Base-by-base conservation (phyloP, 1,284 basidiomycete species). In the Ustilago bromivora region DNA sequence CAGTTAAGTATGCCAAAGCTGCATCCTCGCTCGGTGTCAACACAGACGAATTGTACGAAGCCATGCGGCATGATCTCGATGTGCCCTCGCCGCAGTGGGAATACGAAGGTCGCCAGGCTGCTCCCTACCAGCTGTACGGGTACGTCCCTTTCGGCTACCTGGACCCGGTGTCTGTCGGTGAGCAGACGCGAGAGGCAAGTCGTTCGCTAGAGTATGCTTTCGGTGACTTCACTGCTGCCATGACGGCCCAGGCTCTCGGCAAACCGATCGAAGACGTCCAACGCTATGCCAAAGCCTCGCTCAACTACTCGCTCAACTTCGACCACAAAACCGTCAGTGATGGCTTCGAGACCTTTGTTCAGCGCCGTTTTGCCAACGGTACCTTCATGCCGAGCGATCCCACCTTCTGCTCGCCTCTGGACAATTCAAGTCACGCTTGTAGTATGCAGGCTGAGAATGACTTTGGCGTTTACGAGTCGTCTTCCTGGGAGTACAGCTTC, bases 151-250 rank as follows among this genome's bases (percentile, higher is more conserved):
- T 81, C 49, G 80, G 41, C 23, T 75, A 80, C 52, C 68, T 81
- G 12, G 81, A 82, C 54, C 57, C 71, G 0, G 65, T 52, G 13
- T 78, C 76, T 13, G 79, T 79, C 7, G 81, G 81, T n/a, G 67
- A 77, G 40, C 75, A 78, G 66, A 82, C 79, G 31, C 64, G 81
- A n/a, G 79, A 81, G 57, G 70, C 69, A 8, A 79, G 76, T 34
- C 66, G 84, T 7, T 80, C 78, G 36, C 65, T 86, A 49, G 84
- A 87, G 75, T 87, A 87, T 43, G 73, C 83, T 1, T 86, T 83
- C 70, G 85, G 86, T 58, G 86, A 92, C 79, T 92, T 92, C 49
- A 77, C 75, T 3, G 76, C 80, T 11, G 71, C 77, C 3, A 68
- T 76, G 62, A 79, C 77, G 13, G 81, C 79, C 6, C 55, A 59